Conservation (phyloP, 2,329 filamentous ascomycete species). For the Botryotinia calthae region DNA sequence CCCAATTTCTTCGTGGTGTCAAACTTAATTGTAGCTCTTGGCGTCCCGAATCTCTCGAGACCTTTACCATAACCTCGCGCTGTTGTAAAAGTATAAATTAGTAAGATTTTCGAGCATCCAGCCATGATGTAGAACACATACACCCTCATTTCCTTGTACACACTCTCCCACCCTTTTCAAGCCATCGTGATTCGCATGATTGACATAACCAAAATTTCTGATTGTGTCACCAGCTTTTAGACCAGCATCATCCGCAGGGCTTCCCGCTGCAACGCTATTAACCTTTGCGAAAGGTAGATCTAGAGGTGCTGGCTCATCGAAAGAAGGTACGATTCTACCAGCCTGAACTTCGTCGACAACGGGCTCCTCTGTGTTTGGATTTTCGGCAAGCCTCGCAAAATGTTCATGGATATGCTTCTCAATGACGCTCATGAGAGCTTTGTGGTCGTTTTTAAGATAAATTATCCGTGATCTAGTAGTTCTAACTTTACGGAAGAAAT, state of each 20-base stretch:
- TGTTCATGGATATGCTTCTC: conserved; percentile 86
- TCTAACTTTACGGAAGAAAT: conserved; percentile 60
- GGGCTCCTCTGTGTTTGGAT: conserved; percentile 36
- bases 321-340: conserved; percentile 38
- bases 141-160: conserved; percentile 85
- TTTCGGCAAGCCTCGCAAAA: conserved; percentile 66
- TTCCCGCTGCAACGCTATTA: conserved; percentile 73
- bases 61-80: conserved; percentile 69
- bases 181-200: conserved; percentile 80
- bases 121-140: conserved; percentile 47
- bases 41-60: conserved; percentile 47
- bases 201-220: conserved; percentile 79
- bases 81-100: conserved; percentile 39
- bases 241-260: conserved; percentile 81
- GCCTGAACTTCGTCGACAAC: conserved; percentile 28
- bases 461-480: conserved; percentile 92
- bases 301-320: conserved; percentile 40
- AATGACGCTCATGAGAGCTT: conserved; percentile 77
- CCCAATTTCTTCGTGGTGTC: conserved; percentile 79
- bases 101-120: not conserved
- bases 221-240: conserved; percentile 78
- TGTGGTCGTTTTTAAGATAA: conserved; percentile 87
- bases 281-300: conserved; percentile 81
- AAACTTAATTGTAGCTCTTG: conserved; percentile 68
- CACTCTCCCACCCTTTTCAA: conserved; percentile 84